Conservation (phyloP, 371 early-diverging fungal species). For the Rhizopus sp. region DNA sequence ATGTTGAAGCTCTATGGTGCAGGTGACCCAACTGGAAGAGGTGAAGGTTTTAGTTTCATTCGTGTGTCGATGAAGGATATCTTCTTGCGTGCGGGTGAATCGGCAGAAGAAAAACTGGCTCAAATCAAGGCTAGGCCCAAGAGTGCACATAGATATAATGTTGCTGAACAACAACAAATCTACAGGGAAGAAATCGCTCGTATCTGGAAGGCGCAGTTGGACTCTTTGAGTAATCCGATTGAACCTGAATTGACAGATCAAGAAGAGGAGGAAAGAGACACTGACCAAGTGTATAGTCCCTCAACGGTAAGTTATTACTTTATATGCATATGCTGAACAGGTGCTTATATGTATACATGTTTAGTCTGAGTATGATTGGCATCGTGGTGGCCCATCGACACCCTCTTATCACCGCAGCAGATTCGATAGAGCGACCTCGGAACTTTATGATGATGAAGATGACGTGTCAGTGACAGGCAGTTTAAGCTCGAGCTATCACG, state of each 20-base stretch:
- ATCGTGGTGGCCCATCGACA: conserved; percentile 32
- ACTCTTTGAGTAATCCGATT: conserved; percentile 60
- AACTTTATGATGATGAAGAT: conserved; percentile 53
- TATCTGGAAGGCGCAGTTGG: conserved; percentile 93
- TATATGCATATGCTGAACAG: neutral
- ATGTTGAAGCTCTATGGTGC: conserved; percentile 93
- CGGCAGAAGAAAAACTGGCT: conserved; percentile 79
- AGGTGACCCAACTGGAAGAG: conserved; percentile 98
- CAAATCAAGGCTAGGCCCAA: conserved; percentile 84
- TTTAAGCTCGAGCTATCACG: conserved; percentile 56
- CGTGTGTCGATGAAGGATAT: conserved; percentile 97
- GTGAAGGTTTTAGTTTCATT: conserved; percentile 99
- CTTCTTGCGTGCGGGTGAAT: conserved; percentile 88
- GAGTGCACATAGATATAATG: conserved; percentile 88
- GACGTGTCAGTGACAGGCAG: conserved; percentile 62
- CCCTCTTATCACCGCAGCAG: conserved; percentile 34
- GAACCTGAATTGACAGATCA: conserved; percentile 59
- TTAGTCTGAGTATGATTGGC: conserved; percentile 38
- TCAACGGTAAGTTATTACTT: conserved; percentile 26
- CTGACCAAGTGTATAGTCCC: conserved; percentile 36
- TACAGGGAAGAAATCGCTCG: conserved; percentile 92
- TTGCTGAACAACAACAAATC: conserved; percentile 94
- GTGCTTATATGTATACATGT: neutral
- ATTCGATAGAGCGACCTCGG: conserved; percentile 43
- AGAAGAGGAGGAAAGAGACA: conserved; percentile 51